Evolutionary conservation across 306 rosid species (phyloP).

Genomic region (Urtica urens): DNA sequence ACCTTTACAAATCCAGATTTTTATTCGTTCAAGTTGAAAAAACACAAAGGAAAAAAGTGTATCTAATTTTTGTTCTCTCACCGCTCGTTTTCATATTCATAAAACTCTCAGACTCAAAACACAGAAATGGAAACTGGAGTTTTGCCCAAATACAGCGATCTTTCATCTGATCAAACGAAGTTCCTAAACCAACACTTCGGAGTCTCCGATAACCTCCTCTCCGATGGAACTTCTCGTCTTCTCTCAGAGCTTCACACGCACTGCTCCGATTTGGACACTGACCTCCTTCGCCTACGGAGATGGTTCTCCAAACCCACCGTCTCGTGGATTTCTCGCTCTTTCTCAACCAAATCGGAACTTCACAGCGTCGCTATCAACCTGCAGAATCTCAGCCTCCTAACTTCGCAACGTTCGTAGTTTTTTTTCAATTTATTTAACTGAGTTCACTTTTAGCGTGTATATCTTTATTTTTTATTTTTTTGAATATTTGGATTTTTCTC

Average conservation of each 20-base stretch:
- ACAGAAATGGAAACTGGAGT: constrained; percentile 8
- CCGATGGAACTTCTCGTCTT: constrained; percentile 22
- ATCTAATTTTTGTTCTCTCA: too few species aligned
- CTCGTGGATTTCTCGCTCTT: constrained; percentile 51
- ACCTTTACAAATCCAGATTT: too few species aligned
- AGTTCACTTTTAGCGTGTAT: background rate
- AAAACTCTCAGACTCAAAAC: too few species aligned
- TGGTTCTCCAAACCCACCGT: constrained; percentile 28
- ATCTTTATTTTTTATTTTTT: background rate
- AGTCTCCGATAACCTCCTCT: constrained; percentile 27
- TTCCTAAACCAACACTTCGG: constrained; percentile 40
- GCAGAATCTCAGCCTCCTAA: constrained; percentile 42
- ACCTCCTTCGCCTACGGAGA: constrained; percentile 15
- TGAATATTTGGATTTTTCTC: background rate
- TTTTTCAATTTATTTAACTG: constrained; percentile 2
- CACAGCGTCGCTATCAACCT: constrained; percentile 24
- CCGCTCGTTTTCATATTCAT: too few species aligned
- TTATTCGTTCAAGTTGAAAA: too few species aligned
- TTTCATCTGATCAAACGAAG: constrained; percentile 28
- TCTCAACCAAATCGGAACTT: constrained; percentile 27
- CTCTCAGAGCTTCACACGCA: constrained; percentile 20
- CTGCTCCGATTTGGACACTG: constrained; percentile 32
- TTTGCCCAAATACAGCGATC: constrained; percentile 29
- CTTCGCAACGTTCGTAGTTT: constrained; percentile 33
- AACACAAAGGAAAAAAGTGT: too few species aligned